Evolutionary conservation across 345 rosid species (phyloP), one percentile per base, ranked within the genome.

Genomic region (Moricandia arvensis): DNA sequence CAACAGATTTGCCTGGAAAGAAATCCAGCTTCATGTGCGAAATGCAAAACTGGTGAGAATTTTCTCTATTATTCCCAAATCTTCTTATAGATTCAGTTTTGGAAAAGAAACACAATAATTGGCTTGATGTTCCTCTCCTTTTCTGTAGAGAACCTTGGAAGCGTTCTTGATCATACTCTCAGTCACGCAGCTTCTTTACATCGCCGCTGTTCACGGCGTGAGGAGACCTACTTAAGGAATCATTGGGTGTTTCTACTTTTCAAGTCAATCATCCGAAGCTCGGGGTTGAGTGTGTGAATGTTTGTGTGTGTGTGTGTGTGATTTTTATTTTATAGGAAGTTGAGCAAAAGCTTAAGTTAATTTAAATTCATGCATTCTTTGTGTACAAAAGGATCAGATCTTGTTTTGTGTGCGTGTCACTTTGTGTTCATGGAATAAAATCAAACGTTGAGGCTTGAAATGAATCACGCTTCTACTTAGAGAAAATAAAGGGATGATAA

Each of bases 131-230:
- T 8, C 67, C 2, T 67, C 4, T 4, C 43, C 15, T 59, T 71
- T 59, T 62, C 21, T 78, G 86, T 90, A 95, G 97, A 95, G 88
- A 86, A 95, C 99, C 38, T 88, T 95, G 99, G 99, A 95, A 83
- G 99, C 99, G 12, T 91, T 95, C 73, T 8, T 87, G 68, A 90
- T 95, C 82, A 95, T 95, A 72, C 93, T 95, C 33, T 85, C 99
- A 13, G 92, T 73, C 11, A 90, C 97, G 11, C 97, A 95, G 81
- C 93, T 95, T 21, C 62, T 91, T 1, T 95, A 89, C 83, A 87
- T 95, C 2, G 92, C 86, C 5, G 90, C 89, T 15, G 89, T 95
- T 78, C 93, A 90, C 18, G 88, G 83, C 5, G 81, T 81, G 61
- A 68, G 33, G 72, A 70, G 73, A 65, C 68, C 73, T 66, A 35